phyloP scores from a whole-genome alignment of 257 asterid species.

The Petrea volubilis region DNA sequence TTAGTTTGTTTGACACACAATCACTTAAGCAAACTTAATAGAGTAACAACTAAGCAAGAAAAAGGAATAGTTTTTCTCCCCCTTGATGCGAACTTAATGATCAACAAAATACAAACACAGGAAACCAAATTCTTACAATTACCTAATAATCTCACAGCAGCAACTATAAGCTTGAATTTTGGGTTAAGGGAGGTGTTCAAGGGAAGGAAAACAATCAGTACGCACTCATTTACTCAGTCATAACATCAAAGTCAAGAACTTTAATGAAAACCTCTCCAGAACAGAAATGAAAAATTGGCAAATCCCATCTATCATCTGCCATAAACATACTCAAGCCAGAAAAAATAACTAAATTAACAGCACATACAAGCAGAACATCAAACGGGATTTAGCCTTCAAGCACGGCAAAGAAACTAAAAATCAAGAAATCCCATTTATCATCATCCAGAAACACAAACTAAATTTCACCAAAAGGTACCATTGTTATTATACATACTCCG shows the following conservation, averaged over 20 bases:
- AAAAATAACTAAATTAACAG: background rate
- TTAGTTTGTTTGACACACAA: background rate
- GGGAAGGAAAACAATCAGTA: background rate
- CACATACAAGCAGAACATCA: background rate
- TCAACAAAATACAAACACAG: background rate
- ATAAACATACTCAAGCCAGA: background rate
- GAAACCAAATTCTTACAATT: background rate
- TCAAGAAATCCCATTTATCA: slow-evolving; percentile 10
- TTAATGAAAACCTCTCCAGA: background rate
- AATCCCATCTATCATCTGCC: slow-evolving; percentile 3
- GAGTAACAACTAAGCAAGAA: background rate
- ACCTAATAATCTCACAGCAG: slow-evolving; percentile 9
- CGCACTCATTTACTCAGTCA: background rate
- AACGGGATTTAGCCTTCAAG: too few relatives aligned
- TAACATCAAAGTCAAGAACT: background rate
- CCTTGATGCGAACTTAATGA: background rate
- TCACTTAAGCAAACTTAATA: background rate
- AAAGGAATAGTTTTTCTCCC: background rate
- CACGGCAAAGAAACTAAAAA: background rate
- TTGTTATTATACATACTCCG: slow-evolving; percentile 48
- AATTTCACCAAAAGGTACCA: background rate
- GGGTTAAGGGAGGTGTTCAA: too few relatives aligned
- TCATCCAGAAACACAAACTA: slow-evolving; percentile 7
- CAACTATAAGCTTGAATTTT: background rate
- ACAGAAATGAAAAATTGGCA: background rate